Conservation (phyloP, 345 rosid species). For the Linum lewisii region DNA sequence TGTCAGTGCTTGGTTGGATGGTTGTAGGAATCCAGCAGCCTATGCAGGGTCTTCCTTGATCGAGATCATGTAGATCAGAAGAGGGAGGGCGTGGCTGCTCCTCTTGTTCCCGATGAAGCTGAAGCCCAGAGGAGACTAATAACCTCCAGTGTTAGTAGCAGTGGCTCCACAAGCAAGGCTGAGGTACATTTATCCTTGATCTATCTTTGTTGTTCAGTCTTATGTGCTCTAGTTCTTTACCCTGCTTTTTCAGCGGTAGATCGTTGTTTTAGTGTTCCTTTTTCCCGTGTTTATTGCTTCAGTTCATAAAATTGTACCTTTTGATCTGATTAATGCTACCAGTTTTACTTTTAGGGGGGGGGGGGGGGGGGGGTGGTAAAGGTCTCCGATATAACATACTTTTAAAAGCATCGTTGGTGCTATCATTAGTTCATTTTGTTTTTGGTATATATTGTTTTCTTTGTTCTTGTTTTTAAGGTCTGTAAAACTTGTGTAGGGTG, state of each 20-base stretch:
- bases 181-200: conserved; percentile 19
- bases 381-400: too few species aligned
- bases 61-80: conserved; percentile 1
- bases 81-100: conserved; percentile 2
- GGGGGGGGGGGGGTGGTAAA: too few species aligned
- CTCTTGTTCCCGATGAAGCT: conserved; percentile 1
- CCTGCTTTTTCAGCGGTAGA: background rate
- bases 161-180: conserved; percentile 20
- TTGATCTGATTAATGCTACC: too few species aligned
- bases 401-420: too few species aligned
- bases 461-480: too few species aligned
- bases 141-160: background rate
- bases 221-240: background rate
- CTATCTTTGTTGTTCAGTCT: background rate
- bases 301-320: too few species aligned
- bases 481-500: background rate
- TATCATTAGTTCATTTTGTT: too few species aligned
- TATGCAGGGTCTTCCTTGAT: conserved; percentile 28
- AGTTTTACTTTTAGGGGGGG: too few species aligned
- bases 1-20: conserved; percentile 18
- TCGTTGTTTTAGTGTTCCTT: too few species aligned
- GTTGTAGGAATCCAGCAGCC: conserved; percentile 30
- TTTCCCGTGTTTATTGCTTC: too few species aligned
- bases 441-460: too few species aligned
- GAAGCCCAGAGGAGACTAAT: background rate